Evolutionary conservation across 768 basidiomycete species (phyloP), one percentile per base, ranked within the genome.

Genomic region (Serendipita sp.): DNA sequence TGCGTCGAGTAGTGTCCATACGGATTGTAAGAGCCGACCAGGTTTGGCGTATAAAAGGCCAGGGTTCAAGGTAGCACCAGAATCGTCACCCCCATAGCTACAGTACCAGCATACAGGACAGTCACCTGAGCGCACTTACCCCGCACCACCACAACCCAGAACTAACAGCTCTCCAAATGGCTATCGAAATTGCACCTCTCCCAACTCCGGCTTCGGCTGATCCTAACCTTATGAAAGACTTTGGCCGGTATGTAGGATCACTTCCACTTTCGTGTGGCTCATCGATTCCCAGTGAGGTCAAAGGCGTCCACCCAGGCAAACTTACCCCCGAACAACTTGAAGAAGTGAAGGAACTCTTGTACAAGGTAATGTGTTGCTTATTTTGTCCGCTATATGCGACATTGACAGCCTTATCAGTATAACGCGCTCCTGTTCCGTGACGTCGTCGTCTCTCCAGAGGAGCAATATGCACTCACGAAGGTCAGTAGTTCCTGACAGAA

Each of bases 381-480:
- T 62, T 36, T 18, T 27, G 27, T 16, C 1, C 3, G 23, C 23
- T 36, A 48, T 36, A 36, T 40, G 8, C 15, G 16, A 40, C 23
- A 4, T 40, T 18, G 3, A 44, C 27, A 23, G 50, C 33, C 31
- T 50, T 27, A 52, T 34, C 69, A 91, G 88, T 79, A 93, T 68
- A 80, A 81, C 46, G 80, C 79, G 16, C 79, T 94, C 45, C 76
- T 94, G 63, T 94, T 93, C 76, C 79, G 87, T 64, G 73, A 87
- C 69, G 79, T 79, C 36, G 74, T 79, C 34, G 72, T 93, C 27
- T 80, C 83, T 3, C 90, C 91, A 0, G 88, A 90, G 72, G 83
- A 88, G 70, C 91, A 93, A 72, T 91, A 88, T 72, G 81, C 82
- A 13, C 73, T 94, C 66, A 92, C 90, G 13, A 91, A 91, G 81